These are phyloP conservation scores for Tylopilus rubrobrunneus DNA, from an alignment of 768 basidiomycete species.

Conservation along the genomic window DNA sequence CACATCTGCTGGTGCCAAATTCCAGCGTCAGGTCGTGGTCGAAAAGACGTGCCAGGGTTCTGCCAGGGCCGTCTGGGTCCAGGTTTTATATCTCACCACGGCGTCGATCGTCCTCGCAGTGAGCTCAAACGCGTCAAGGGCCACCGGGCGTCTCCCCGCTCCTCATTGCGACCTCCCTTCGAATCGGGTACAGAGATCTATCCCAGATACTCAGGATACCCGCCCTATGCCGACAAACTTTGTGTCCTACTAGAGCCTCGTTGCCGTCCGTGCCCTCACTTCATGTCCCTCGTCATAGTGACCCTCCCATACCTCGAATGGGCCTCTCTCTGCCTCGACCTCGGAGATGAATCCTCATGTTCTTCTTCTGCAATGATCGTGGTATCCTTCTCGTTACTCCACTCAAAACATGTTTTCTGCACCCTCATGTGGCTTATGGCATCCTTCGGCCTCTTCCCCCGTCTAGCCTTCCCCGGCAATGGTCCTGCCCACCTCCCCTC, in stretches of 20 bases:
- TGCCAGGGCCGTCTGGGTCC: slow-evolving; percentile 21
- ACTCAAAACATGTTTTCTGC: slow-evolving; percentile 28
- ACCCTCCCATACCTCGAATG: slow-evolving; percentile 17
- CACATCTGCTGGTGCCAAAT: slow-evolving; percentile 28
- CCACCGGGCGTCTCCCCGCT: slow-evolving; percentile 13
- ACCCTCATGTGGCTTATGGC: slow-evolving; percentile 20
- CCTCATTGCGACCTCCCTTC: slow-evolving; percentile 12
- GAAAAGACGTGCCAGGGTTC: slow-evolving; percentile 28
- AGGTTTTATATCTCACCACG: slow-evolving; percentile 29
- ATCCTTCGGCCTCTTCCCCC: slow-evolving; percentile 18
- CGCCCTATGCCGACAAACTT: slow-evolving; percentile 20
- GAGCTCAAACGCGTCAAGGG: slow-evolving; percentile 7
- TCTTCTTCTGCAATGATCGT: background rate
- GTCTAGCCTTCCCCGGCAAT: slow-evolving; percentile 20
- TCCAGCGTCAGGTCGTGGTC: slow-evolving; percentile 26
- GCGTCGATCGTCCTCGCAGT: slow-evolving; percentile 14
- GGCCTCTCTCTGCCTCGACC: slow-evolving; percentile 22
- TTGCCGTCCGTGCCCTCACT: slow-evolving; percentile 8
- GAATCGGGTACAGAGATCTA: slow-evolving; percentile 13
- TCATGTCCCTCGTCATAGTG: slow-evolving; percentile 19
- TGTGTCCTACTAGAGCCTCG: slow-evolving; percentile 15
- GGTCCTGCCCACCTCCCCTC: slow-evolving; percentile 8
- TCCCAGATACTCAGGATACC: slow-evolving; percentile 8
- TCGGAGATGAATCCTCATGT: slow-evolving; percentile 37
- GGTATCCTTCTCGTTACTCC: slow-evolving; percentile 27